Evolutionary conservation across 2,329 filamentous ascomycete species (phyloP).

Genomic region (Colletotrichum sp.): DNA sequence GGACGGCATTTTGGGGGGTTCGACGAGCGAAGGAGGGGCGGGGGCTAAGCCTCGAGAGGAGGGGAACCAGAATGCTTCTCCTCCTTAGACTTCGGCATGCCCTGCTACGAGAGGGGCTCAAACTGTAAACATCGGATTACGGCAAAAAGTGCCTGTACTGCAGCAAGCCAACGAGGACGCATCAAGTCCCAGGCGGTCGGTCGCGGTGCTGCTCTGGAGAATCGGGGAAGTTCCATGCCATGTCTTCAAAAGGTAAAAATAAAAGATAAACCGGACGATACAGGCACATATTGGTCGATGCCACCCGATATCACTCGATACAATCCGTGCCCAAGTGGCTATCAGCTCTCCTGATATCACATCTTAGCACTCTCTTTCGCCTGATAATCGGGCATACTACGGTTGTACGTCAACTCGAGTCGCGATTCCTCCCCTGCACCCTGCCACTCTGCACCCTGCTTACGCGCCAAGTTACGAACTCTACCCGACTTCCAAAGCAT

Average conservation of each 20-base stretch:
- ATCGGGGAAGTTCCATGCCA: background rate
- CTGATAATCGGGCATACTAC: background rate
- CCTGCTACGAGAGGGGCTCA: background rate
- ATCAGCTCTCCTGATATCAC: background rate
- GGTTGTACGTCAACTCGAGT: background rate
- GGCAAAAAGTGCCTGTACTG: background rate
- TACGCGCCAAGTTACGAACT: background rate
- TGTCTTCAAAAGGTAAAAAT: background rate
- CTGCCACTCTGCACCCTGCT: background rate
- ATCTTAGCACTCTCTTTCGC: background rate
- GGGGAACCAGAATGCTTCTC: background rate
- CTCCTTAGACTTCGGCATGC: background rate
- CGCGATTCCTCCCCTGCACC: background rate
- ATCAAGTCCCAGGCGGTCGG: constrained; percentile 3
- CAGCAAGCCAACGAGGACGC: background rate
- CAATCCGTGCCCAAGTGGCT: background rate
- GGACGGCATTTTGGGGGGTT: background rate
- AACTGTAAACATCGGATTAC: constrained; percentile 13
- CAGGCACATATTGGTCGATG: background rate
- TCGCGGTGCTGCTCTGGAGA: background rate
- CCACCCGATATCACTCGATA: background rate
- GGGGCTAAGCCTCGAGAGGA: background rate
- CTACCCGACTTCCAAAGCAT: background rate
- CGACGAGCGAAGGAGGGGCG: background rate
- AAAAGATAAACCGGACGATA: background rate